Evolutionary conservation across 1,284 basidiomycete genomes (phyloP), one percentile per base, ranked within the genome.

Genomic region (Naganishia sp.): DNA sequence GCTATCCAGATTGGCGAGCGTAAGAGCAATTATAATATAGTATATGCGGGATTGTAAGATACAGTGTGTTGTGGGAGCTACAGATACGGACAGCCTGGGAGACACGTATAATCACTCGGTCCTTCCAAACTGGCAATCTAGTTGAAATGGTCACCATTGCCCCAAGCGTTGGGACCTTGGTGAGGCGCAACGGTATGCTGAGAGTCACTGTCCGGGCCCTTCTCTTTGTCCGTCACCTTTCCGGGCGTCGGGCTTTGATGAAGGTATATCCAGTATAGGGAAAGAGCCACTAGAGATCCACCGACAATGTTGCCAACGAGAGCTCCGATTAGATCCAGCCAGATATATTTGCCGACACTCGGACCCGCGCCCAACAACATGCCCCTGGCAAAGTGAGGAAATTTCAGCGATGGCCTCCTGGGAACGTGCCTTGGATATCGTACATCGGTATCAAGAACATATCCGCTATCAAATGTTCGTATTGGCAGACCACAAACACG

Each of bases 401-500:
- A 18, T 21, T 36, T 13, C 33, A 25, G n/a, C 18, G 25, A 36
- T 63, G 21, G 36, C 36, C 36, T 42, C 25, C 5, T 36, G 10
- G 16, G 5, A 63, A 33, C 49, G 11, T 5, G 42, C 18, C 36
- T 15, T 15, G n/a, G 28, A 13, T 31, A 10, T 25, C 63, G 2
- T 28, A 65, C 42, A 72, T 70, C 15, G 70, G 72, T 63, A 77
- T 72, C 48, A 73, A 57, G 57, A 74, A 77, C 68, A 70, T 71
- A 68, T 75, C 72, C 28, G 75, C 75, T 6, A 75, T 75, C 15
- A 77, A 72, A 70, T 77, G 75, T 28, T 77, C 74, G 61, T 70
- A 76, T 31, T 68, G 52, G 44, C 53, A 46, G 6, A 72, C 67
- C 15, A 76, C 73, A 55, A 75, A 76, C 44, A 72, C 71, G 39